Conservation (phyloP, 1,284 basidiomycete species). For the Moesziomyces globuligerus region DNA sequence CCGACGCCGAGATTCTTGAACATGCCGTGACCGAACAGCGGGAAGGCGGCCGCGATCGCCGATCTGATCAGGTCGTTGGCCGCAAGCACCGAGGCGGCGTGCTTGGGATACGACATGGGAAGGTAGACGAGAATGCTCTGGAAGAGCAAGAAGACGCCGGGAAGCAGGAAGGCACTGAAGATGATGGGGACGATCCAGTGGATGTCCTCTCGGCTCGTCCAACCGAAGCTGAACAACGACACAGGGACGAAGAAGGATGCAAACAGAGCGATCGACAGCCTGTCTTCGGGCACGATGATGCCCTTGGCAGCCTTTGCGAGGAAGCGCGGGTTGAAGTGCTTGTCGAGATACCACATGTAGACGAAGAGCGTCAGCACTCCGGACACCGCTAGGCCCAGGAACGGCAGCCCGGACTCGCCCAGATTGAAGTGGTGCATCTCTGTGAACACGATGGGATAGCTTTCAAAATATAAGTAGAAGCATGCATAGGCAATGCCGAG, state of each 20-base stretch:
- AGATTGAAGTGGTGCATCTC: slow-evolving; percentile 51
- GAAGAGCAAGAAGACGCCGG: slow-evolving; percentile 52
- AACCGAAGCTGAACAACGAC: slow-evolving; percentile 68
- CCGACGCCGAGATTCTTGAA: slow-evolving; percentile 42
- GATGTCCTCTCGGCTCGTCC: slow-evolving; percentile 48
- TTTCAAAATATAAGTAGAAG: slow-evolving; percentile 44
- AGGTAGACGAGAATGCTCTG: slow-evolving; percentile 42
- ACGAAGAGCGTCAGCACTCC: slow-evolving; percentile 20
- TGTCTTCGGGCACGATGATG: slow-evolving; percentile 71
- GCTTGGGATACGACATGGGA: slow-evolving; percentile 44
- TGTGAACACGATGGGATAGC: slow-evolving; percentile 41
- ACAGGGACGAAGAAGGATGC: slow-evolving; percentile 77
- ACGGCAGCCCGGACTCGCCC: slow-evolving; percentile 43
- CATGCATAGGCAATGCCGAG: slow-evolving; percentile 23
- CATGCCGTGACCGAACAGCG: slow-evolving; percentile 44
- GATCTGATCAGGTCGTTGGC: slow-evolving; percentile 42
- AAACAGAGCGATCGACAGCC: slow-evolving; percentile 69
- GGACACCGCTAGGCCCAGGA: slow-evolving; percentile 34
- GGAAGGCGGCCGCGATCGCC: slow-evolving; percentile 39
- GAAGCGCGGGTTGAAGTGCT: slow-evolving; percentile 41
- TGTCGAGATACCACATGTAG: slow-evolving; percentile 41
- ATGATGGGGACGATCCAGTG: slow-evolving; percentile 58
- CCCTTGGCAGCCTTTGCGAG: slow-evolving; percentile 27
- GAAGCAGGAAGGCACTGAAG: slow-evolving; percentile 24
- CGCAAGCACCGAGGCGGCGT: slow-evolving; percentile 32